A percentile compares a stretch with the other conserved stretches of the same genome.
Evolutionary conservation across 306 rosid genomes (phyloP).

Genomic region (Vigna unguiculata): DNA sequence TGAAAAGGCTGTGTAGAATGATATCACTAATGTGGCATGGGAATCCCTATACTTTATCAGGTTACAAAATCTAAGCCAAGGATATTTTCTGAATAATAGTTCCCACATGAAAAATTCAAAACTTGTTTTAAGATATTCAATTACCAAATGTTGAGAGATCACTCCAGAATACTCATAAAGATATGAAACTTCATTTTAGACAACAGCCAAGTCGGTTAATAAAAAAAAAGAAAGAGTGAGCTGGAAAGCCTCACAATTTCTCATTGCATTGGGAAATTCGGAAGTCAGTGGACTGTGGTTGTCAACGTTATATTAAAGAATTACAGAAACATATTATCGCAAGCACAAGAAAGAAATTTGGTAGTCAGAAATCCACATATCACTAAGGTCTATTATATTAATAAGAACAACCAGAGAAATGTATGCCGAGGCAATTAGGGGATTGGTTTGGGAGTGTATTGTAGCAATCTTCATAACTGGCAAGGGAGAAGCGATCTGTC

Average conservation of each 20-base stretch:
- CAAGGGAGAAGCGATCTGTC: not conserved
- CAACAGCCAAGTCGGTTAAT: not conserved
- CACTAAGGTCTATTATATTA: not conserved
- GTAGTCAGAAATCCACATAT: not conserved
- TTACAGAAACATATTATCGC: not conserved
- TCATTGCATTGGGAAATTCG: not conserved
- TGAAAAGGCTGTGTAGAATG: not conserved
- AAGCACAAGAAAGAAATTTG: slow-evolving; percentile 6
- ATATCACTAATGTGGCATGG: not conserved
- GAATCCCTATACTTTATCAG: not conserved
- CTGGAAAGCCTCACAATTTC: not conserved
- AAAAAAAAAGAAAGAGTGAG: not conserved
- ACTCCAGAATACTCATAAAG: slow-evolving; percentile 5
- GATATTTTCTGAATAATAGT: slow-evolving; percentile 16
- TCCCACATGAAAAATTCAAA: slow-evolving; percentile 6
- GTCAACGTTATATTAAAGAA: slow-evolving; percentile 6
- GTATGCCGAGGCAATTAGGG: too few species aligned
- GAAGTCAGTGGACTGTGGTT: not conserved
- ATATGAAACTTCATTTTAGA: not conserved
- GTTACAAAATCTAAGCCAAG: not conserved
- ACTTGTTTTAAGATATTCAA: slow-evolving; percentile 12
- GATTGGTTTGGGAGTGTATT: too few species aligned
- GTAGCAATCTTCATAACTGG: too few species aligned
- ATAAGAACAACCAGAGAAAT: not conserved
- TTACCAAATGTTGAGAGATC: not conserved